Percentiles rank a stretch among this genome's conserved stretches.
Conservation (phyloP, 805 yeast genomes). For the Ogataea neopini region DNA sequence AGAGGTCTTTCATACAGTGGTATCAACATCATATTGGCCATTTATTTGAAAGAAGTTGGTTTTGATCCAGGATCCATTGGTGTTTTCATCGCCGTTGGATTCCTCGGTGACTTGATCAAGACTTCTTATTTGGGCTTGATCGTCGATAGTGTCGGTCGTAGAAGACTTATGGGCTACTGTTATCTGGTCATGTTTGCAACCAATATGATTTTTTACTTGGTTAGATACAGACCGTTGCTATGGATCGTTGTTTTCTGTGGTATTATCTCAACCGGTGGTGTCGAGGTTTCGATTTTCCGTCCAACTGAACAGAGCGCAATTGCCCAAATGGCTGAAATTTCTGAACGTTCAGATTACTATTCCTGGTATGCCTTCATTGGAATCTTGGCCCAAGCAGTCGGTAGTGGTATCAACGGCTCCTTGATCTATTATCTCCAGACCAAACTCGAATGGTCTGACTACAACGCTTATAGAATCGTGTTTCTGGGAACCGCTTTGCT, state of each 20-base stretch:
- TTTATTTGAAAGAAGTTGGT: constrained; percentile 44
- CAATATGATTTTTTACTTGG: constrained; percentile 40
- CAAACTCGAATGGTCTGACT: constrained; percentile 23
- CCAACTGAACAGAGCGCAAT: constrained; percentile 56
- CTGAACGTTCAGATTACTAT: constrained; percentile 51
- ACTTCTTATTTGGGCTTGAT: constrained; percentile 46
- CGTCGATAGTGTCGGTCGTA: constrained; percentile 51
- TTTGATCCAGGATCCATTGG: constrained; percentile 48
- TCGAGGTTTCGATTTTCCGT: constrained; percentile 60
- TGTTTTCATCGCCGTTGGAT: constrained; percentile 47
- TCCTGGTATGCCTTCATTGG: constrained; percentile 60
- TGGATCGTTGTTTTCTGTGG: constrained; percentile 46
- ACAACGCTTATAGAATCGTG: constrained; percentile 34
- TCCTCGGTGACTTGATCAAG: constrained; percentile 52
- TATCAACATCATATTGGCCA: constrained; percentile 42
- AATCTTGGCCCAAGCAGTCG: constrained; percentile 46
- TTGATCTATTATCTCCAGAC: constrained; percentile 27
- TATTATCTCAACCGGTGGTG: constrained; percentile 58
- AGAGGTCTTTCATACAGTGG: constrained; percentile 42
- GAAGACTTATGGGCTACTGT: constrained; percentile 40
- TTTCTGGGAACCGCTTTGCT: constrained; percentile 33
- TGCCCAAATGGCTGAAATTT: constrained; percentile 45
- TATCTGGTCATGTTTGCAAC: constrained; percentile 44
- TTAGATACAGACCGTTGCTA: constrained; percentile 37
- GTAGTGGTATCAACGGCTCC: constrained; percentile 44